Conservation (phyloP, 129 eudicot genomes). For the Oenanthe sinensis region DNA sequence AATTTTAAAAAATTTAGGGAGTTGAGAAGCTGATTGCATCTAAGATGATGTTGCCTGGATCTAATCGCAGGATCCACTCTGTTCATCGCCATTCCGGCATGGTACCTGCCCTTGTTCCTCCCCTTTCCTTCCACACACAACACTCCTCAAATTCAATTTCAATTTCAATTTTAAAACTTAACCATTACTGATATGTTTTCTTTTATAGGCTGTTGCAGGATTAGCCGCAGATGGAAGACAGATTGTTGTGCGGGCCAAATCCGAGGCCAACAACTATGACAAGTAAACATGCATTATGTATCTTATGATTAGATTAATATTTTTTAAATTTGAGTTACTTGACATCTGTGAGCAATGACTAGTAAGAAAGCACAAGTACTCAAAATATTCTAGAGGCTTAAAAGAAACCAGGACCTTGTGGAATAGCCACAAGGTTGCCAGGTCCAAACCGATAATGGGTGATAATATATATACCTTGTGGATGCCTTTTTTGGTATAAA, state of each 20-base stretch:
- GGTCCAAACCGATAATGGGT: background rate
- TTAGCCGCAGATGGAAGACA: constrained; percentile 98
- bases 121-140: too few species aligned
- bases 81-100: constrained; percentile 98
- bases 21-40: constrained; percentile 97
- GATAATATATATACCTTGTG: background rate
- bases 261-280: constrained; percentile 87
- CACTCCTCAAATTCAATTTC: too few species aligned
- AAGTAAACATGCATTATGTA: constrained; percentile 31
- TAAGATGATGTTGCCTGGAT: constrained; percentile 98
- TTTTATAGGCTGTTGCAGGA: constrained; percentile 81
- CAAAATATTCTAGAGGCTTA: background rate
- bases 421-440: background rate
- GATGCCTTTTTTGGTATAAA: background rate
- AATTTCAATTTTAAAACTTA: too few species aligned
- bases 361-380: background rate
- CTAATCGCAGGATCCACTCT: constrained; percentile 86
- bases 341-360: background rate
- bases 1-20: constrained; percentile 32
- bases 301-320: background rate
- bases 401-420: background rate
- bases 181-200: background rate
- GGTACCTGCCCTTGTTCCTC: constrained; percentile 25
- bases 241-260: constrained; percentile 87
- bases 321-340: background rate